Percentiles rank a stretch among this genome's conserved stretches.
Conservation (phyloP, 108 stramenopile genomes). For the Stephanodiscus triporus region DNA sequence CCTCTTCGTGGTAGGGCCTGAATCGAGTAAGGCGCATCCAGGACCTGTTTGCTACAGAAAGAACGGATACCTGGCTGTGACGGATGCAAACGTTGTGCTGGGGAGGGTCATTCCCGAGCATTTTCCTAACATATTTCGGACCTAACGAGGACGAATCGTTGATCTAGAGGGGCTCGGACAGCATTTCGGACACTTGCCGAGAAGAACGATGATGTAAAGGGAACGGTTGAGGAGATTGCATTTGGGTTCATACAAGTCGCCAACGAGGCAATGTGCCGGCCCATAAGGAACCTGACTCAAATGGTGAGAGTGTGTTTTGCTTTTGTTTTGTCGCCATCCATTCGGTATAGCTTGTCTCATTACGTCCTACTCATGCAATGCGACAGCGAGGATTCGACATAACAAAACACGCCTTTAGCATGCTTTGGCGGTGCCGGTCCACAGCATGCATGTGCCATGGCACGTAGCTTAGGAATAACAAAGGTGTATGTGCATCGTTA, state of each 20-base stretch:
- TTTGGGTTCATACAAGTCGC: slow-evolving; percentile 97
- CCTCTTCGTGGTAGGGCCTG: slow-evolving; percentile 96
- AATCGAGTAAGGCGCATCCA: slow-evolving; percentile 96
- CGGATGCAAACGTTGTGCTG: slow-evolving; percentile 97
- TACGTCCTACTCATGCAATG: slow-evolving; percentile 28
- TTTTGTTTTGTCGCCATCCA: background rate
- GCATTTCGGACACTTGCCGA: slow-evolving; percentile 84
- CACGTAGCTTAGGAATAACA: slow-evolving; percentile 91
- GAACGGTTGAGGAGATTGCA: slow-evolving; percentile 88
- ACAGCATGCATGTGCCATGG: slow-evolving; percentile 97
- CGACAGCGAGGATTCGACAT: slow-evolving; percentile 67
- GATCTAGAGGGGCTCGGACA: slow-evolving; percentile 81
- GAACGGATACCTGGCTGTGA: slow-evolving; percentile 96
- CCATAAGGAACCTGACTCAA: slow-evolving; percentile 98
- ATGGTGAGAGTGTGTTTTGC: slow-evolving; percentile 81
- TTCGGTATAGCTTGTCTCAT: background rate
- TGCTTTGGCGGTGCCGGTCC: slow-evolving; percentile 99
- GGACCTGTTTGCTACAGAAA: slow-evolving; percentile 99
- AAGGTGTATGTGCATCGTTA: slow-evolving; percentile 94
- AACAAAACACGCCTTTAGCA: slow-evolving; percentile 81
- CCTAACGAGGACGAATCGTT: slow-evolving; percentile 94
- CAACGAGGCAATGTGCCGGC: slow-evolving; percentile 99
- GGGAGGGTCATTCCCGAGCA: slow-evolving; percentile 91
- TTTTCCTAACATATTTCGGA: slow-evolving; percentile 97
- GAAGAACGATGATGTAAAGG: slow-evolving; percentile 64